Evolutionary conservation across 2,329 filamentous ascomycete species (phyloP), one percentile per base, ranked within the genome.

Genomic region (Arthrobotrys musiformis): DNA sequence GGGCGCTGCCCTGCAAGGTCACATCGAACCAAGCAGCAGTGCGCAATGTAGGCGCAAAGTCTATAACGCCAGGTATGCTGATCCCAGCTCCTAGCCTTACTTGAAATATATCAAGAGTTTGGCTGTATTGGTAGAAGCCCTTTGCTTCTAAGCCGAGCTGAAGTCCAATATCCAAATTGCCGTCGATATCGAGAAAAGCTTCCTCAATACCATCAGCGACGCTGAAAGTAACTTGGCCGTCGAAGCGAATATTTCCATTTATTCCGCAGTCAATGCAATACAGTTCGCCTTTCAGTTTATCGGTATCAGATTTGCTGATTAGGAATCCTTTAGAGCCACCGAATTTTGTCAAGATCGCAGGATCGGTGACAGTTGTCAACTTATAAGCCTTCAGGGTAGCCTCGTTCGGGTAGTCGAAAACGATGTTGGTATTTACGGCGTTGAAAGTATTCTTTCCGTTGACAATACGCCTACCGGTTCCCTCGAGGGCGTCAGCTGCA

Each of bases 231-330:
- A 64, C 28, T 22, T 64, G 60, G 15, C 60, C 60, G 15, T 64
- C 60, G 42, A 64, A 64, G 1, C 60, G 40, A 50, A 64, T 42
- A 15, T 64, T 64, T 11, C 60, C 60, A 22, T 50, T 64, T 7
- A 64, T 37, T n/a, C 60, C 60, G 22, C 60, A 64, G n/a, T 64
- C 60, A 11, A 64, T 48, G 28, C 60, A 64, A 22, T 64, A 64
- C 7, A 64, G 30, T 13, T 48, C 60, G 15, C 60, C 60, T 35
- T 50, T 64, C 11, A 64, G 40, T n/a, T 33, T 33, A 19, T 64
- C 60, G 3, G 40, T 64, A 37, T 64, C 42, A 11, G 26, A 30
- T 50, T 64, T 64, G 26, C 44, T 64, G 17, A 64, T 50, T 0
- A 64, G 42, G 28, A 64, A 64, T 2, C 60, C 60, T 13, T 64